phyloP scores from a whole-genome alignment of 108 stramenopile genomes.

The Cyclotella distinguenda region DNA sequence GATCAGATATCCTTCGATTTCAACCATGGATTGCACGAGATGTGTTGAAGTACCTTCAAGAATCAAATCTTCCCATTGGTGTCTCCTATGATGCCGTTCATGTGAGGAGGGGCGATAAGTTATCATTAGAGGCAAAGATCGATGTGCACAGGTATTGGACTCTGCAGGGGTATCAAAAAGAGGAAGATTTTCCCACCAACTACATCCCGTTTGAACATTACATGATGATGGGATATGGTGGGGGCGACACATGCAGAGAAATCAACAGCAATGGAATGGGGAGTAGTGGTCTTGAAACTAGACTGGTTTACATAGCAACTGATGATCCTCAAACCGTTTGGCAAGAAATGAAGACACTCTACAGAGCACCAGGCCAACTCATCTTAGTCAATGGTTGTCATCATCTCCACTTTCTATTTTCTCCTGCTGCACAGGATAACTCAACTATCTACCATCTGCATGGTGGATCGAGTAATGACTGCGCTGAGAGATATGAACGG shows the following conservation, averaged over 20 bases:
- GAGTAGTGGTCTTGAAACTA: not conserved
- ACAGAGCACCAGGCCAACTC: too few relatives aligned
- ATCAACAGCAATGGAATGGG: not conserved
- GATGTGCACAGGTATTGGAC: slow-evolving; percentile 8
- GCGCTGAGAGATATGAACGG: too few relatives aligned
- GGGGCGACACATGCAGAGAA: too few relatives aligned
- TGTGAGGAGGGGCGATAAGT: slow-evolving; percentile 18
- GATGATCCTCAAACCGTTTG: slow-evolving; percentile 18
- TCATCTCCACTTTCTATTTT: too few relatives aligned
- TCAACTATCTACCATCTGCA: too few relatives aligned
- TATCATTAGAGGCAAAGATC: slow-evolving; percentile 4
- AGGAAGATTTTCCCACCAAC: not conserved
- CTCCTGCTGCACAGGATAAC: too few relatives aligned
- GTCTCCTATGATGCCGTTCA: slow-evolving; percentile 26
- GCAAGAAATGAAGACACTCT: slow-evolving; percentile 5
- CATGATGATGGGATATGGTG: slow-evolving; percentile 7
- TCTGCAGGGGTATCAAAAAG: not conserved
- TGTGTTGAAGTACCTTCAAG: slow-evolving; percentile 14
- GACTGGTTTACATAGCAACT: slow-evolving; percentile 14
- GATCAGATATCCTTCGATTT: slow-evolving; percentile 22
- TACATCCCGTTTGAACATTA: slow-evolving; percentile 29
- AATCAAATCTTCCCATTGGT: slow-evolving; percentile 1
- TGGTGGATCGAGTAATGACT: too few relatives aligned
- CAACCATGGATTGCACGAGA: slow-evolving; percentile 38
- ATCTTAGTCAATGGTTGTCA: too few relatives aligned